Conservation (phyloP, 1,284 basidiomycete species). For the Pseudozyma hubeiensis region DNA sequence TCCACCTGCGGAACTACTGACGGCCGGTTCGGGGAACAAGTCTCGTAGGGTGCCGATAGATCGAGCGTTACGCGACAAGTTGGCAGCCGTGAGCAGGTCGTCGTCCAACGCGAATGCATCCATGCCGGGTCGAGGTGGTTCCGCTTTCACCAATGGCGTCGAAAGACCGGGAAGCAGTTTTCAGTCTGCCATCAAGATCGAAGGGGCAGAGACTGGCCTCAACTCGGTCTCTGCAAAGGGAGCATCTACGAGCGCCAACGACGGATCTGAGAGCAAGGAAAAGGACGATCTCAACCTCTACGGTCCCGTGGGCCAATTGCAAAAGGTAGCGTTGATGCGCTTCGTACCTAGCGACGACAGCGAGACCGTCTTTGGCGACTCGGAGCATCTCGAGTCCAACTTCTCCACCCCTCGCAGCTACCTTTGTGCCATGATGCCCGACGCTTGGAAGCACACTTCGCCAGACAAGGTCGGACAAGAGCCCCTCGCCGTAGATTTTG, state of each 20-base stretch:
- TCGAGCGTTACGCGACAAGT: constrained; percentile 35
- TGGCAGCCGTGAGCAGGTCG: constrained; percentile 36
- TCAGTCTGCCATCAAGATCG: constrained; percentile 39
- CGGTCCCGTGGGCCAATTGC: constrained; percentile 93
- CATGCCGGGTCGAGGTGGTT: neutral
- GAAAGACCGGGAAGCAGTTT: constrained; percentile 29
- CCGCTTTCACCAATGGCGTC: neutral
- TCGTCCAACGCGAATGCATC: constrained; percentile 13
- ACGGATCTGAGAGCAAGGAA: constrained; percentile 3
- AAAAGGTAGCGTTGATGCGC: constrained; percentile 90
- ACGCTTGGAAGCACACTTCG: constrained; percentile 20
- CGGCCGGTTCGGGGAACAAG: constrained; percentile 42
- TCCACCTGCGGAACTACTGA: constrained; percentile 33
- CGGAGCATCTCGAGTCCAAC: constrained; percentile 49
- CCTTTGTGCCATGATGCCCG: constrained; percentile 31
- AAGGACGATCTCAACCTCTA: constrained; percentile 70
- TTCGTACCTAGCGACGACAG: constrained; percentile 69
- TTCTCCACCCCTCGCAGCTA: constrained; percentile 48
- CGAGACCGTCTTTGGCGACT: constrained; percentile 42
- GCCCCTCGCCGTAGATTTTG: constrained; percentile 72
- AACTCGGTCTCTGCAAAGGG: neutral
- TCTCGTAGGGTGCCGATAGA: constrained; percentile 37
- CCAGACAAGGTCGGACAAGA: constrained; percentile 22
- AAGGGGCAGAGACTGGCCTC: constrained; percentile 16
- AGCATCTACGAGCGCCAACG: constrained; percentile 4